Evolutionary conservation across 768 basidiomycete species (phyloP).

Genomic region (Phylloporus arenicola): DNA sequence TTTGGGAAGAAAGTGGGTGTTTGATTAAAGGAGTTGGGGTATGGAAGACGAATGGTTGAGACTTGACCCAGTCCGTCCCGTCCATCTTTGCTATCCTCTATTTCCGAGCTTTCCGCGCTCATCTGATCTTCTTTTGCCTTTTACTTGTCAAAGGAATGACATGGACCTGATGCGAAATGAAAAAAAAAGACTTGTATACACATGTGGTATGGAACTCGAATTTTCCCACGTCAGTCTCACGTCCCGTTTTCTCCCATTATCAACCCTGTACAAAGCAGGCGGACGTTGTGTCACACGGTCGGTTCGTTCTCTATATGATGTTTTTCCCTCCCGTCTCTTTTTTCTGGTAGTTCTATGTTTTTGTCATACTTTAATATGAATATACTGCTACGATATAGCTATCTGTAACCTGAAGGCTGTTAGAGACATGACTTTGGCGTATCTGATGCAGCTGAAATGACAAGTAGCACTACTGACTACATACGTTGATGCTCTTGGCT

Average conservation of each 20-base stretch:
- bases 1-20: background rate
- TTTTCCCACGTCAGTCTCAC: slow-evolving; percentile 19
- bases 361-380: slow-evolving; percentile 14
- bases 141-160: slow-evolving; percentile 7
- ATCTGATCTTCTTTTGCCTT: slow-evolving; percentile 19
- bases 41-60: slow-evolving; percentile 23
- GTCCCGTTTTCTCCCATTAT: slow-evolving; percentile 8
- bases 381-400: slow-evolving; percentile 8
- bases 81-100: slow-evolving; percentile 27
- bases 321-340: background rate
- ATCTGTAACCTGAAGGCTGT: background rate
- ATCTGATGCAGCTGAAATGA: background rate
- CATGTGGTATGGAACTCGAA: slow-evolving; percentile 26
- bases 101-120: slow-evolving; percentile 20
- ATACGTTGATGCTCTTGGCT: slow-evolving; percentile 1
- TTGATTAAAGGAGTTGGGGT: background rate
- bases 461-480: too few species aligned
- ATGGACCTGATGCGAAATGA: slow-evolving; percentile 7
- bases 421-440: too few species aligned
- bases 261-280: slow-evolving; percentile 20
- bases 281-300: slow-evolving; percentile 28
- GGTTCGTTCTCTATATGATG: slow-evolving; percentile 20
- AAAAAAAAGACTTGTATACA: slow-evolving; percentile 13
- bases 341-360: slow-evolving; percentile 5
- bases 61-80: slow-evolving; percentile 34